Evolutionary conservation across 2,329 filamentous ascomycete species (phyloP), one percentile per base, ranked within the genome.

Genomic region (Ophiosphaerella narmari): DNA sequence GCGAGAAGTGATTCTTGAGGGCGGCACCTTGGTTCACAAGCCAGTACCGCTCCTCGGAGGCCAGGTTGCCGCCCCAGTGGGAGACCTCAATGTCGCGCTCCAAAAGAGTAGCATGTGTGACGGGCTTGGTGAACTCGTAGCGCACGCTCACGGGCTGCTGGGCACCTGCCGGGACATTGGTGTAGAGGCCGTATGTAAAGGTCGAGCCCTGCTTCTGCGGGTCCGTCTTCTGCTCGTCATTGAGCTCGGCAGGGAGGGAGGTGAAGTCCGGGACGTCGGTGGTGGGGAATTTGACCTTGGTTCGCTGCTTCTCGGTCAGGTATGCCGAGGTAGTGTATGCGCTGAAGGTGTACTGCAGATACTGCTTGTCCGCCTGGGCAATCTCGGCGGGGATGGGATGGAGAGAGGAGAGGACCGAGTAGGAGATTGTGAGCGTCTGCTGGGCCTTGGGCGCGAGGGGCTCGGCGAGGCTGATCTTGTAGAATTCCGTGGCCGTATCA

Each of bases 51-150:
- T 99, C 94, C 77, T 99, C 94, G 42, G 92, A 91, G 1, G 94
- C 94, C 46, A 97, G 77, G 71, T 99, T 99, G 55, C 94, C 94
- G 60, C 94, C 94, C 94, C 94, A 99, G 75, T 97, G 94, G 71
- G 90, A 96, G 64, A 99, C 88, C 74, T 99, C 94, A 56, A 99
- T 79, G 67, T 97, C 92, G 52, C 94, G 87, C 76, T 97, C 90
- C 52, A 99, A 80, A 13, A 84, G 79, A 31, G 86, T 85, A 43
- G 91, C 84, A 68, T 94, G 90, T 37, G 86, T 88, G 49, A 99
- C 80, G 11, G 94, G 93, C 76, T 93, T 95, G 58, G 90, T 97
- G 77, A 94, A 97, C 74, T 99, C 92, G 75, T 96, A 97, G 54
- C 94, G 89, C 45, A 97, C 87, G 59, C 82, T 85, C 51, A 91